Conservation (phyloP, 129 eudicot species). For the Sambucus nigra region DNA sequence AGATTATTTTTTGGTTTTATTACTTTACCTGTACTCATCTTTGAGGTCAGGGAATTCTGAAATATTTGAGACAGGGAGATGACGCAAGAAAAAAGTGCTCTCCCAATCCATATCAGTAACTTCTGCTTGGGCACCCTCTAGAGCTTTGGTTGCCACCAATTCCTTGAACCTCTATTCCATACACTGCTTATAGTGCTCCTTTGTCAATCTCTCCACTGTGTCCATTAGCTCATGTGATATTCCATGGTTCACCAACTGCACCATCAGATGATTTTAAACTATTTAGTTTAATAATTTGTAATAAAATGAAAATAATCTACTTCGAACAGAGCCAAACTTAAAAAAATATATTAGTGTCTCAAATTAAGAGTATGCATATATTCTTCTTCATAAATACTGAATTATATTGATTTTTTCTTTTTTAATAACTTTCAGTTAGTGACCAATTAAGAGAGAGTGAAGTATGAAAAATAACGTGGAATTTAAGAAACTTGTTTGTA, state of each 20-base stretch:
- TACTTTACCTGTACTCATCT: constrained; percentile 35
- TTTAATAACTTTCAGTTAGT: no score
- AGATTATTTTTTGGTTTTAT: no score
- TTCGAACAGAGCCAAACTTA: no score
- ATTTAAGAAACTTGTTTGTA: not conserved
- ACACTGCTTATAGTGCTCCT: constrained; percentile 43
- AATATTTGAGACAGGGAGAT: constrained; percentile 43
- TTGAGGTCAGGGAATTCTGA: constrained; percentile 39
- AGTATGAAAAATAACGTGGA: not conserved
- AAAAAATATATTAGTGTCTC: no score
- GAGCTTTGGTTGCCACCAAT: constrained; percentile 44
- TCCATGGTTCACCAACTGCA: constrained; percentile 55
- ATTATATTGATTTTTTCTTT: no score
- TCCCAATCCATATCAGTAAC: constrained; percentile 45
- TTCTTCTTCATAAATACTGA: no score
- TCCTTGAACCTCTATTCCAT: constrained; percentile 54
- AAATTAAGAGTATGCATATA: not conserved
- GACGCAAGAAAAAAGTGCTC: constrained; percentile 45
- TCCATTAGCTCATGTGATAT: constrained; percentile 41
- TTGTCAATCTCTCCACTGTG: constrained; percentile 45
- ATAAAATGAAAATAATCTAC: no score
- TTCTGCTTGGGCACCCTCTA: constrained; percentile 40
- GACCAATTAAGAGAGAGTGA: not conserved
- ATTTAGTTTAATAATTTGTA: no score
- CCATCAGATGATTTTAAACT: no score